These are phyloP conservation scores for Polytolypa hystricis DNA, from an alignment of 2,329 filamentous ascomycete genomes.

Conservation along the genomic window DNA sequence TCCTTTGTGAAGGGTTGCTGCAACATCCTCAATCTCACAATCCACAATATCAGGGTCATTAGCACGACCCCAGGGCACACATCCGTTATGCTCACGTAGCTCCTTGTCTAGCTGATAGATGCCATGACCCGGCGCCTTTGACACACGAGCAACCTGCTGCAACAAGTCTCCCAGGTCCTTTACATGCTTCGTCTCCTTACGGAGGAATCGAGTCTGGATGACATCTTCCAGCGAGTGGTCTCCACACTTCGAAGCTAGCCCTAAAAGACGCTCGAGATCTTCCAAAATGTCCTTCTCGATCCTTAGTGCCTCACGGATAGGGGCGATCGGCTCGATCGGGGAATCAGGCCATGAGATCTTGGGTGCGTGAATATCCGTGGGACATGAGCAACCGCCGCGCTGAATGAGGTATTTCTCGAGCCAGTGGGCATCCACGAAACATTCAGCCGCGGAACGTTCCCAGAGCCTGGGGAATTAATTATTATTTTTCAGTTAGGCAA, in stretches of 20 bases:
- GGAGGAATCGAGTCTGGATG: constrained; percentile 14
- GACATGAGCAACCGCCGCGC: too few relatives aligned
- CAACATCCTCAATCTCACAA: too few relatives aligned
- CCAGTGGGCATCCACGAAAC: too few relatives aligned
- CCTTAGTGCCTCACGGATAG: constrained; percentile 12
- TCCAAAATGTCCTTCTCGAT: constrained; percentile 13
- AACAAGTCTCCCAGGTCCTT: constrained; percentile 17
- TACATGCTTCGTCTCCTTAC: constrained; percentile 15
- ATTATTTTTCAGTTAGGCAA: too few relatives aligned
- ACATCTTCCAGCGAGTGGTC: constrained; percentile 10
- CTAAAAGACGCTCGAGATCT: constrained; percentile 14
- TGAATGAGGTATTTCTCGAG: too few relatives aligned
- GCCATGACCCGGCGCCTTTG: constrained; percentile 16
- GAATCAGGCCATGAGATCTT: constrained; percentile 15
- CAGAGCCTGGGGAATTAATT: too few relatives aligned
- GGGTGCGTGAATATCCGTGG: too few relatives aligned
- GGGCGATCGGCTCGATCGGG: constrained; percentile 15
- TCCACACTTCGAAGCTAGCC: constrained; percentile 10
- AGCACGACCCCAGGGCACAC: constrained; percentile 6
- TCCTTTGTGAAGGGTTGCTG: too few relatives aligned
- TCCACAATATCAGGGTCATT: constrained; percentile 17
- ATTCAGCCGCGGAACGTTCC: too few relatives aligned
- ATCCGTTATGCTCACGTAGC: too few relatives aligned
- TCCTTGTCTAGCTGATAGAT: too few relatives aligned
- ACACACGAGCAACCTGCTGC: constrained; percentile 15